A percentile compares a stretch with the other conserved stretches of the same genome.
These are phyloP conservation scores for Neoboletus magnificus DNA, from an alignment of 768 basidiomycete species.

Conservation along the genomic window DNA sequence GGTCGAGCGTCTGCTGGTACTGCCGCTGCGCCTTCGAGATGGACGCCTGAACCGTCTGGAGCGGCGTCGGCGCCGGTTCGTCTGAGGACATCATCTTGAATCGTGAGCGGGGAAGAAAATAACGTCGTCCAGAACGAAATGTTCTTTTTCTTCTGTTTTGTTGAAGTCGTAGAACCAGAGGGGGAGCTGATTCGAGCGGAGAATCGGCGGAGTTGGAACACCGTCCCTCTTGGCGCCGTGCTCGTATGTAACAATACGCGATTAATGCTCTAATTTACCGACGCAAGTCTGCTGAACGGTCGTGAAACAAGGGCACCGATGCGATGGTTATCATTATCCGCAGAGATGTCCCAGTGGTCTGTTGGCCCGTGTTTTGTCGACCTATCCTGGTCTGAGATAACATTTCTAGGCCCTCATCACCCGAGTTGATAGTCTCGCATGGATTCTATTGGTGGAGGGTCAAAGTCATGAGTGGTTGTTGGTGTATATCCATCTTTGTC, in stretches of 20 bases:
- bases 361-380: neutral
- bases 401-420: too few relatives aligned
- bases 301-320: neutral
- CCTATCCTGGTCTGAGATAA: neutral
- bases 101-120: slow-evolving; percentile 6
- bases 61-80: slow-evolving; percentile 26
- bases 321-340: neutral
- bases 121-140: neutral
- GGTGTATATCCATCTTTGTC: neutral
- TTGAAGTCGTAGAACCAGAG: neutral
- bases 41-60: slow-evolving; percentile 27
- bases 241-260: too few relatives aligned
- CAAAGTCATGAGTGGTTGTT: neutral
- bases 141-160: slow-evolving; percentile 1
- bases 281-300: neutral
- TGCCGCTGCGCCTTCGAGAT: slow-evolving; percentile 57
- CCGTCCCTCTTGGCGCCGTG: too few relatives aligned
- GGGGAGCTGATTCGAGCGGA: slow-evolving; percentile 11
- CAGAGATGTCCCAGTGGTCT: neutral
- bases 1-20: slow-evolving; percentile 88
- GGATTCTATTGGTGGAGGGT: neutral
- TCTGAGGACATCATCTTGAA: slow-evolving; percentile 34
- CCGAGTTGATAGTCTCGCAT: neutral
- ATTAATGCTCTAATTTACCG: neutral
- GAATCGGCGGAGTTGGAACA: neutral